Base-by-base conservation (phyloP, 2,329 filamentous ascomycete species). In the Fusarium sp. region DNA sequence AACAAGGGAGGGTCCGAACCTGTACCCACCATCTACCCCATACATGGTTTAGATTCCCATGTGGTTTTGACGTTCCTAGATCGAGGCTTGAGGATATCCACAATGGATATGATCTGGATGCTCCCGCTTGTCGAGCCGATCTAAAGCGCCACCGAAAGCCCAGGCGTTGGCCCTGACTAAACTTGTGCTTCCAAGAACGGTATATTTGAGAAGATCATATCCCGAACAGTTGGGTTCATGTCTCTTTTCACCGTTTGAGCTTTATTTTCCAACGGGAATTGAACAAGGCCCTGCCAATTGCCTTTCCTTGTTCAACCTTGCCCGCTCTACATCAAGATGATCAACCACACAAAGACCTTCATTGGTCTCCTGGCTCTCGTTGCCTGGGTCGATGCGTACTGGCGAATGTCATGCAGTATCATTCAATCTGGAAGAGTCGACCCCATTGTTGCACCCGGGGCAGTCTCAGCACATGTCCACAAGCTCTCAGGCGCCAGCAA, bases 401-500 rank as follows among this genome's bases (percentile, higher is more conserved):
- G 70, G 68, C 71, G 71, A 11, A 71, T 73, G 71, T 73, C 68
- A 2, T 73, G 71, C 24, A 55, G 71, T 15, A 44, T 73, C 6
- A 73, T 73, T 19, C 71, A 73, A 28, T 73, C 70, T 13, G 62
- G 65, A 42, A 44, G 71, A 10, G 50, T 73, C 38, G 71, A 73
- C 22, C 71, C 71, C 42, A 70, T 73, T 11, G 61, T 73, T 31
- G 59, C 38, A 17, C 70, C 71, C 4, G 70, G 71, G 15, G 46
- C 54, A 1, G 62, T 73, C 24, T 62, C 71, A 13, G 71, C 62
- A 38, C 71, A 73, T 34, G 55, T 70, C 10, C 71, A 73, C 47
- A 73, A 73, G 26, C 24, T 73, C 19, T 73, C 71, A 5, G 71
- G 71, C 5, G 71, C 71, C 9, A 73, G 71, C 55, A 73, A 73